Base-by-base conservation (phyloP, 805 yeast genomes). In the Hanseniaspora hatyaiensis region DNA sequence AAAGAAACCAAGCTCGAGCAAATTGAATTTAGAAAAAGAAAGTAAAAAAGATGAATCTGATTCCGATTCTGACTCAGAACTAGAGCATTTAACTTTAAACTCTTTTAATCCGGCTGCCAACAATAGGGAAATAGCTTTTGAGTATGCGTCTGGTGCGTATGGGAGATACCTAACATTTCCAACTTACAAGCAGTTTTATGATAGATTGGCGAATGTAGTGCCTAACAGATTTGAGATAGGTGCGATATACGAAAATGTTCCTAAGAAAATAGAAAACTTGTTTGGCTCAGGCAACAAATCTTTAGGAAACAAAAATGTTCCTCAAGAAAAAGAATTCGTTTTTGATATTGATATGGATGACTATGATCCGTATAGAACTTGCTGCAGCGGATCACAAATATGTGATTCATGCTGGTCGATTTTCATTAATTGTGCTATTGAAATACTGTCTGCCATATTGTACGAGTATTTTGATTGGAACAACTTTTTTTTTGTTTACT, bases 321-420 rank as follows among this genome's bases (percentile, higher is more conserved):
- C 98, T 1, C 57, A 80, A 29, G 71, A 76, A 54, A 92, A 92
- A 62, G 98, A 92, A 61, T 70, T 92, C 50, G 95, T 88, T 6
- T 82, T 92, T 54, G 98, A 92, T 77, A 89, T 92, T 54, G 98
- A 92, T 80, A 77, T 92, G 71, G 92, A 96, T 22, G 98, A 92
- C 67, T 92, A 92, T 62, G 97, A 89, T 64, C 82, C 80, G 22
- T 75, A 85, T 55, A 78, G 98, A 65, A 89, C 96, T 0, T 92
- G 98, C 64, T 92, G 98, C 62, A 68, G 77, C 11, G 88, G 82
- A 37, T 86, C 95, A 1, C 73, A 70, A 31, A 87, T 92, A 46
- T 92, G 98, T 63, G 66, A 64, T 30, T 84, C 82, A 61, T 92
- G 98, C 68, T 92, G 98, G 98, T 79, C 76, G 52, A 45, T 45